A percentile compares a stretch with the other conserved stretches of the same genome.
Conservation (phyloP, 2,329 filamentous ascomycete genomes). For the Trichoderma atroviride region DNA sequence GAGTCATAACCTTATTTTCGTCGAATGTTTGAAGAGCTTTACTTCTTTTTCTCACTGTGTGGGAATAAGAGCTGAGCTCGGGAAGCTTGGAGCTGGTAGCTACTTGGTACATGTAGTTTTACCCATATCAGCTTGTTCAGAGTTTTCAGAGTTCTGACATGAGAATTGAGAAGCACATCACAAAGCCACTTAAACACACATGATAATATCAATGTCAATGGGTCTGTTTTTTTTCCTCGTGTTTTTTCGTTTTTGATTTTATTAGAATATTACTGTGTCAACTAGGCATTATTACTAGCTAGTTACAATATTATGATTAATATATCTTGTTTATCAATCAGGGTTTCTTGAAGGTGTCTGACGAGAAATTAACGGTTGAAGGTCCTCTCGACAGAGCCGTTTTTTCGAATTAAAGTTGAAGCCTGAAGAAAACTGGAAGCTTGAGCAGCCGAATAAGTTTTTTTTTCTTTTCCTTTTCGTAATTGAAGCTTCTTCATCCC, state of each 20-base stretch:
- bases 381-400: constrained; percentile 5
- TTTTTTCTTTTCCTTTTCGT: background rate
- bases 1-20: background rate
- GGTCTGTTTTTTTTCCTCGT: background rate
- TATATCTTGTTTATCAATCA: background rate
- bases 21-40: background rate
- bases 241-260: background rate
- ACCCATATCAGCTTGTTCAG: background rate
- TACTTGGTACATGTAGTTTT: background rate
- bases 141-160: constrained; percentile 7
- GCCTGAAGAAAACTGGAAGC: background rate
- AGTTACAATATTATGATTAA: background rate
- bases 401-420: background rate
- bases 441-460: background rate
- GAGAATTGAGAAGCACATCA: background rate
- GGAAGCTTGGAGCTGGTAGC: background rate
- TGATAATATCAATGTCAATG: background rate
- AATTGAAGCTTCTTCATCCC: constrained; percentile 1
- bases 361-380: constrained; percentile 1
- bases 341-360: background rate
- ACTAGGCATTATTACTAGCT: constrained; percentile 8
- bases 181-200: background rate
- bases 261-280: constrained; percentile 5
- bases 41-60: constrained; percentile 3
- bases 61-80: constrained; percentile 17